Conservation (phyloP, 2,329 filamentous ascomycete genomes). For the Hysterium pulicare region DNA sequence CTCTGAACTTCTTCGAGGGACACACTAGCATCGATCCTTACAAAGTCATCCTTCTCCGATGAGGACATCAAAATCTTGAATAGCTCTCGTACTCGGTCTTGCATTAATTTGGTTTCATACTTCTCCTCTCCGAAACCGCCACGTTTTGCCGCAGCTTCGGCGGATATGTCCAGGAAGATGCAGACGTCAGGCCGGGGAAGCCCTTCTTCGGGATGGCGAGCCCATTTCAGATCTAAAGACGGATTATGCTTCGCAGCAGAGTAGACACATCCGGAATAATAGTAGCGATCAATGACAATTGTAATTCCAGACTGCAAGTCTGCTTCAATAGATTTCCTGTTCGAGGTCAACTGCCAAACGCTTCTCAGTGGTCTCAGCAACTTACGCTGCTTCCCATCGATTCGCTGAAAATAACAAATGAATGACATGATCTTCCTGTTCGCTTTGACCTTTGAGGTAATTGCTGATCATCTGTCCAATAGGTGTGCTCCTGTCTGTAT, state of each 20-base stretch:
- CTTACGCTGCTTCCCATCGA: slow-evolving; percentile 68
- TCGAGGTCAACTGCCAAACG: background rate
- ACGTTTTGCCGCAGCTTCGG: slow-evolving; percentile 66
- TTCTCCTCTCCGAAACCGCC: slow-evolving; percentile 88
- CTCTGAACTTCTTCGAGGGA: slow-evolving; percentile 50
- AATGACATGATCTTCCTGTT: slow-evolving; percentile 83
- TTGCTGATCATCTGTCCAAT: slow-evolving; percentile 84
- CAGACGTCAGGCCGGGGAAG: slow-evolving; percentile 84
- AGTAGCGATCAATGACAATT: slow-evolving; percentile 88
- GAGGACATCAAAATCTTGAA: slow-evolving; percentile 57
- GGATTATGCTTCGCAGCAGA: slow-evolving; percentile 81
- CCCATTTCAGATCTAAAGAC: slow-evolving; percentile 70
- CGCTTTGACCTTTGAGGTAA: slow-evolving; percentile 69
- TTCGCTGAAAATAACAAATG: slow-evolving; percentile 90
- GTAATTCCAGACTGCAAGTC: slow-evolving; percentile 64
- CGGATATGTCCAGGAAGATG: slow-evolving; percentile 79
- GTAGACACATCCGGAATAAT: slow-evolving; percentile 92
- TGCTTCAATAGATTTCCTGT: slow-evolving; percentile 34
- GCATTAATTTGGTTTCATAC: slow-evolving; percentile 83
- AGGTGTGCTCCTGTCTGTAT: slow-evolving; percentile 71
- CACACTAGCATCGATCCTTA: slow-evolving; percentile 53
- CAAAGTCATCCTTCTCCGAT: slow-evolving; percentile 51
- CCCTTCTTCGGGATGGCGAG: slow-evolving; percentile 77
- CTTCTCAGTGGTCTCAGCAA: slow-evolving; percentile 2
- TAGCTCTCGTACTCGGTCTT: slow-evolving; percentile 70